Percentiles rank a stretch among this genome's conserved stretches.
Conservation (phyloP, 495 filamentous ascomycete species). For the Choiromyces venosus region DNA sequence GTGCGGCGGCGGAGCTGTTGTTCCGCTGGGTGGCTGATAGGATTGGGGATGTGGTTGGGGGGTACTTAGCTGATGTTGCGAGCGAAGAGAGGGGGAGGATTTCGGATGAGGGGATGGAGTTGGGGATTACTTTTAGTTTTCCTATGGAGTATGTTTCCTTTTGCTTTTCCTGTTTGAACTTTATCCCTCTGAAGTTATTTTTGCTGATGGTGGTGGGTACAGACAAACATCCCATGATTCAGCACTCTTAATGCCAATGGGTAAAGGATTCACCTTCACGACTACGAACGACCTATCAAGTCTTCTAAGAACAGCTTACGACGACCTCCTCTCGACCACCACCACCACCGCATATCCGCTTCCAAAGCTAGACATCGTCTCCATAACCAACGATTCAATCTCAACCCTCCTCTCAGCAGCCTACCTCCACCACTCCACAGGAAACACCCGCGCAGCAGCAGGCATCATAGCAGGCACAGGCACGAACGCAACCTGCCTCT, state of each 20-base stretch:
- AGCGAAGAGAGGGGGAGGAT: conserved; percentile 45
- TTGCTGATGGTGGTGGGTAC: conserved; percentile 28
- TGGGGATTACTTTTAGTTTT: conserved; percentile 84
- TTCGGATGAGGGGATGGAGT: conserved; percentile 55
- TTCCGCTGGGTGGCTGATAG: conserved; percentile 76
- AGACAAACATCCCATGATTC: conserved; percentile 71
- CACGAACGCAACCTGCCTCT: conserved; percentile 75
- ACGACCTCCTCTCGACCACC: conserved; percentile 47
- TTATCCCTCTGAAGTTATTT: neutral
- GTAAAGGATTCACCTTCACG: conserved; percentile 77
- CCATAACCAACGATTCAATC: conserved; percentile 77
- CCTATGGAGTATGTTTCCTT: conserved; percentile 62
- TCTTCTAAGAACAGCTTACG: conserved; percentile 64
- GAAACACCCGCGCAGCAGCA: conserved; percentile 64
- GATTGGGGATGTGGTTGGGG: conserved; percentile 65
- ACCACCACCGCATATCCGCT: conserved; percentile 43
- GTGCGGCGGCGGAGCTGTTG: conserved; percentile 65
- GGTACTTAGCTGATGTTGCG: conserved; percentile 45
- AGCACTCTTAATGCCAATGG: conserved; percentile 78
- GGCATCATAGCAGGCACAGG: conserved; percentile 79
- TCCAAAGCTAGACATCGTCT: conserved; percentile 63
- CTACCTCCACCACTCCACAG: conserved; percentile 61
- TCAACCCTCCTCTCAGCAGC: conserved; percentile 72
- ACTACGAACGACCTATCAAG: conserved; percentile 65
- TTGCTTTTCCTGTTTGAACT: neutral